Evolutionary conservation across 257 asterid species (phyloP).

Genomic region (Salvia splendens): DNA sequence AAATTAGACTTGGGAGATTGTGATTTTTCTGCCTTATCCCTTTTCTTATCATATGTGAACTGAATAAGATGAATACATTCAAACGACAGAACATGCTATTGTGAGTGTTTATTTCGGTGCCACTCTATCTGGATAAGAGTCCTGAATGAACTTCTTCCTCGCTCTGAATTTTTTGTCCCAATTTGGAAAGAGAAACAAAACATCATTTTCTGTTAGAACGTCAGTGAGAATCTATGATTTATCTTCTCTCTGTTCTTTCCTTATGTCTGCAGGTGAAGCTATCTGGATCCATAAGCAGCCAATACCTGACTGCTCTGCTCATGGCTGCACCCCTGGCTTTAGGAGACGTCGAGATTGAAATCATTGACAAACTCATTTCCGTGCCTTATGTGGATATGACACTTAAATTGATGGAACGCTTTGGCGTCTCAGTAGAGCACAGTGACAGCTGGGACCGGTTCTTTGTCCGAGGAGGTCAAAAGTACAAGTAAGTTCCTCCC

Average conservation of each 20-base stretch:
- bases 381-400: constrained; percentile 99
- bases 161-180: constrained; percentile 13
- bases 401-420: constrained; percentile 94
- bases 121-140: neutral
- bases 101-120: constrained; percentile 1
- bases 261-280: constrained; percentile 76
- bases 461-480: constrained; percentile 87
- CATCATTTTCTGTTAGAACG: neutral
- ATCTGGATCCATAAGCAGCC: constrained; percentile 95
- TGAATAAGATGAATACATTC: neutral
- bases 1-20: too few relatives aligned
- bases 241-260: constrained; percentile 14
- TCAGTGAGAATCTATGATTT: constrained; percentile 20
- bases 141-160: neutral
- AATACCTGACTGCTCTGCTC: constrained; percentile 93
- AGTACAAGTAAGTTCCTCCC: constrained; percentile 70
- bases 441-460: constrained; percentile 83
- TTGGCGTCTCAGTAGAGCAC: constrained; percentile 89
- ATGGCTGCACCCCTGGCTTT: constrained; percentile 94
- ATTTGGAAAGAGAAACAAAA: neutral
- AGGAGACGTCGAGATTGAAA: constrained; percentile 93
- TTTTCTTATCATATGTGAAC: constrained; percentile 1
- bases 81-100: neutral
- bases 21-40: neutral
- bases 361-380: constrained; percentile 85